These are phyloP conservation scores for Begonia loranthoides DNA, from an alignment of 306 rosid genomes.

Conservation along the genomic window DNA sequence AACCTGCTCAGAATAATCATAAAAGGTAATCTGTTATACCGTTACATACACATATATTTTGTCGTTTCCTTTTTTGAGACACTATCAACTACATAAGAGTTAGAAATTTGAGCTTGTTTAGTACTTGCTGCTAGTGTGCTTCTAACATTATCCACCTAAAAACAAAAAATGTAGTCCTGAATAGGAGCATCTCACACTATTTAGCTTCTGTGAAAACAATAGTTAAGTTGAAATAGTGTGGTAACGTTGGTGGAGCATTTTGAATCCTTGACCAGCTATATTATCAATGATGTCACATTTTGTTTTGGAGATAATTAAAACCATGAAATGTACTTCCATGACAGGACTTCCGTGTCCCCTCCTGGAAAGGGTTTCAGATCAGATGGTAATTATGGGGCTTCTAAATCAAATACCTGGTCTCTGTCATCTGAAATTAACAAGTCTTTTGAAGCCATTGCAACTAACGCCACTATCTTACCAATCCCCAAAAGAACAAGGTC, in stretches of 20 bases:
- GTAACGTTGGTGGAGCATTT: constrained; percentile 1
- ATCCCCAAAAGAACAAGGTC: constrained; percentile 71
- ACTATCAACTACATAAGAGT: neutral
- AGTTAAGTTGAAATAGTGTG: constrained; percentile 2
- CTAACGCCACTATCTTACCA: constrained; percentile 18
- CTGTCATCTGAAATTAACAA: constrained; percentile 12
- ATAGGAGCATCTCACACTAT: neutral
- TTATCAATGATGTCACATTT: neutral
- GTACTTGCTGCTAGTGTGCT: neutral
- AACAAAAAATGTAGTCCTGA: neutral
- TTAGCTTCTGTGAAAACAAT: neutral
- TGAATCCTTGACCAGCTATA: neutral
- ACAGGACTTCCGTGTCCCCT: constrained; percentile 32
- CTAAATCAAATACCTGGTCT: constrained; percentile 15
- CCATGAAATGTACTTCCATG: constrained; percentile 8
- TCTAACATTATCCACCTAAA: too few relatives aligned
- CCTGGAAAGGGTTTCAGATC: constrained; percentile 13
- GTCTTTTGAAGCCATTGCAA: constrained; percentile 15
- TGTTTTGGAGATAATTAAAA: neutral
- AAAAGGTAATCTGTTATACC: constrained; percentile 22
- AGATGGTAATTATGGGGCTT: constrained; percentile 13
- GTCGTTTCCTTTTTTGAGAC: neutral
- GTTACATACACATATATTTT: neutral
- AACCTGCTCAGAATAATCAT: constrained; percentile 20
- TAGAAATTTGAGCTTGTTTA: neutral